Percentiles rank a stretch among this genome's conserved stretches.
Evolutionary conservation across 257 asterid genomes (phyloP).

Genomic region (Nicotiana tabacum): DNA sequence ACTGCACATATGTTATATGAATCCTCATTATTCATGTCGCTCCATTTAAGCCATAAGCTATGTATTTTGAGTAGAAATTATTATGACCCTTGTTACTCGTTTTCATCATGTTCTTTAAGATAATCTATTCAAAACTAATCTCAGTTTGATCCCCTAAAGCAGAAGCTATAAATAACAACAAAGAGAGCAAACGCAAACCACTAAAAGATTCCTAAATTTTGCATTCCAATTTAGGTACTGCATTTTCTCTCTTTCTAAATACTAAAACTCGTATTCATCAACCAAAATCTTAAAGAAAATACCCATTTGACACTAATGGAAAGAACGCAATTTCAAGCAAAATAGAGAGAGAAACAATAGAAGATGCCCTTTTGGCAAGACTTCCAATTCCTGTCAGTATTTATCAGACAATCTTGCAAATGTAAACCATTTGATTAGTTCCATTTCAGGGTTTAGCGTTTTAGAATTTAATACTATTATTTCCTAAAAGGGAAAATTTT

Average conservation of each 20-base stretch:
- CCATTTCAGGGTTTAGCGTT: neutral
- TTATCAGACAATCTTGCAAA: slow-evolving; percentile 61
- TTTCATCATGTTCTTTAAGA: neutral
- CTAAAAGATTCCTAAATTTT: neutral
- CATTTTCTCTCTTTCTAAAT: neutral
- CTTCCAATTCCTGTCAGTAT: slow-evolving; percentile 59
- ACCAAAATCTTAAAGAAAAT: neutral
- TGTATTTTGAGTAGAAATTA: neutral
- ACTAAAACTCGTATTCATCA: neutral
- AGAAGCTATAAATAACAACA: too few relatives aligned
- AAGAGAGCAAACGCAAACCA: too few relatives aligned
- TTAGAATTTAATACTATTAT: too few relatives aligned
- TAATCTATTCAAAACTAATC: neutral
- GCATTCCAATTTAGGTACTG: neutral
- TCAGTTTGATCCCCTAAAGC: neutral
- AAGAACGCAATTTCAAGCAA: too few relatives aligned
- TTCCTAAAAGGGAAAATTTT: too few relatives aligned
- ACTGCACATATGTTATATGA: neutral
- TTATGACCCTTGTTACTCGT: neutral
- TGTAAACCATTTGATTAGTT: neutral
- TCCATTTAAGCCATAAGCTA: neutral
- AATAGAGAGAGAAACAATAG: too few relatives aligned
- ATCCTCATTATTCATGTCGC: neutral
- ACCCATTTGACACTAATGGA: slow-evolving; percentile 20
- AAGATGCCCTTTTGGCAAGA: slow-evolving; percentile 40